phyloP scores from a whole-genome alignment of 2,329 filamentous ascomycete species.

The Beauveria varroae region DNA sequence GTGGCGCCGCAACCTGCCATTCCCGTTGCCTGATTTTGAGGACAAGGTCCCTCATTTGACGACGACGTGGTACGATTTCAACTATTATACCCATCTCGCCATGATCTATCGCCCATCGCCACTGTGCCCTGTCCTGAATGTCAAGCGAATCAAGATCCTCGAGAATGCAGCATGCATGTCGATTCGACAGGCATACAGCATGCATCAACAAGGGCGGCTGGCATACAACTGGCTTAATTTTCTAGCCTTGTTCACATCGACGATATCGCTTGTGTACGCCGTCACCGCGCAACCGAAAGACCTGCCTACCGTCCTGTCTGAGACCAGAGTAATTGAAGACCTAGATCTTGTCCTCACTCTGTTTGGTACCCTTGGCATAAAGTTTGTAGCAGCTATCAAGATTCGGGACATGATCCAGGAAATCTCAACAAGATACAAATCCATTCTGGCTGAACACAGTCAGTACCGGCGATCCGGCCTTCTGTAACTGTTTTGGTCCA shows the following conservation, averaged over 20 bases:
- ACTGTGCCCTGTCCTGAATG: constrained; percentile 29
- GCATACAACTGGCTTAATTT: constrained; percentile 36
- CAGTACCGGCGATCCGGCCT: too few species aligned
- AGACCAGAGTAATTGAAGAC: not conserved
- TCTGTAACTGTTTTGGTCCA: too few species aligned
- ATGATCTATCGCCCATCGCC: constrained; percentile 39
- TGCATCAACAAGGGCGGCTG: constrained; percentile 31
- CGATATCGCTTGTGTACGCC: constrained; percentile 35
- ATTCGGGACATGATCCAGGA: not conserved
- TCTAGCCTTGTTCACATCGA: constrained; percentile 32
- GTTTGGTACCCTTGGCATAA: not conserved
- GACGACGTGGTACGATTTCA: constrained; percentile 39
- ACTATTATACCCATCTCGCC: constrained; percentile 38
- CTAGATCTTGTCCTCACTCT: not conserved
- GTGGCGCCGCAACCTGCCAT: not conserved
- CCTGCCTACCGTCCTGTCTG: not conserved
- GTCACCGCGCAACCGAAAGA: constrained; percentile 14
- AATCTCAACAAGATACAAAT: not conserved
- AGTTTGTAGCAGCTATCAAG: not conserved
- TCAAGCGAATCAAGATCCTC: constrained; percentile 28
- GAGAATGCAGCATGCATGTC: constrained; percentile 33
- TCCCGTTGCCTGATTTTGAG: constrained; percentile 28
- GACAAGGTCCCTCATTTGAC: constrained; percentile 34
- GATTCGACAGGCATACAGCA: constrained; percentile 31
- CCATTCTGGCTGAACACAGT: too few species aligned